These are phyloP conservation scores for Rhizopogon rudus DNA, from an alignment of 768 basidiomycete genomes.

Conservation along the genomic window DNA sequence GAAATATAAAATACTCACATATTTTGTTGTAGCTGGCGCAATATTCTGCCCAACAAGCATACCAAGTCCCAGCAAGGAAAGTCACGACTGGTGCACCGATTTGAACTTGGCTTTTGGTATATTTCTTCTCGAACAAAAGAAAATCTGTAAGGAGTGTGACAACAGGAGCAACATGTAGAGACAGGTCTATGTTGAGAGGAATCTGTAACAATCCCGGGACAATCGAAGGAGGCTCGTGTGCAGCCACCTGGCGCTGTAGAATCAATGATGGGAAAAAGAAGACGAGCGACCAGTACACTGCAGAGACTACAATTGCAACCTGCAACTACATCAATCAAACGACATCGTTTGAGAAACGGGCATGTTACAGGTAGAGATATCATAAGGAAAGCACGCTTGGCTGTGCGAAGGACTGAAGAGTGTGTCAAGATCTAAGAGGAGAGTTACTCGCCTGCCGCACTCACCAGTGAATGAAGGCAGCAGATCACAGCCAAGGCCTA, in stretches of 20 bases:
- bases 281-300: conserved; percentile 69
- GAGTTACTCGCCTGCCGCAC: conserved; percentile 8
- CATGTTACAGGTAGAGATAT: conserved; percentile 58
- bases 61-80: conserved; percentile 37
- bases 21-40: conserved; percentile 55
- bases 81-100: conserved; percentile 12
- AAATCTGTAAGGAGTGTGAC: conserved; percentile 61
- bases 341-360: not conserved
- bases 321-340: conserved; percentile 9
- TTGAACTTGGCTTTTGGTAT: conserved; percentile 20
- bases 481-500: conserved; percentile 36
- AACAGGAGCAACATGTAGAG: conserved; percentile 62
- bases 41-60: conserved; percentile 63
- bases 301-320: conserved; percentile 43
- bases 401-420: conserved; percentile 20
- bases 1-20: conserved; percentile 40
- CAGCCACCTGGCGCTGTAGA: conserved; percentile 21
- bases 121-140: conserved; percentile 57
- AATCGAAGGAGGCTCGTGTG: not conserved
- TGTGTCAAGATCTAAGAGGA: not conserved
- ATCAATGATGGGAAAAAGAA: conserved; percentile 55
- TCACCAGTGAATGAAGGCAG: conserved; percentile 32
- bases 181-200: conserved; percentile 54
- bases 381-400: conserved; percentile 58
- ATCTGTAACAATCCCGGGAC: conserved; percentile 28